Percentiles rank a stretch among this genome's conserved stretches.
Evolutionary conservation across 371 early-diverging fungal species (phyloP).

Genomic region (Saksenaea oblongispora): DNA sequence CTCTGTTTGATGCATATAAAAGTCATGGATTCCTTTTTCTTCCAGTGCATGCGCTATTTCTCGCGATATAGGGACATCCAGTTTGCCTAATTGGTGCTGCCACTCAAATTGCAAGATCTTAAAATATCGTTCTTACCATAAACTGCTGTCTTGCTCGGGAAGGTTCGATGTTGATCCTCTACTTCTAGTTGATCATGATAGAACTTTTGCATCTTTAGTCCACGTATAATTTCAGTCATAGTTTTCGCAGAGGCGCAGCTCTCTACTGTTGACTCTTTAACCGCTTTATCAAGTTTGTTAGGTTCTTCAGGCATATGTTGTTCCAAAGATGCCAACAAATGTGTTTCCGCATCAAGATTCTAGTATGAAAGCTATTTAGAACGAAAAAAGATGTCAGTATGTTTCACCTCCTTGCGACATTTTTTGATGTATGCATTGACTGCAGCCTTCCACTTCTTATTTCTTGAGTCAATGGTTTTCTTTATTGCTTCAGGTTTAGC

Average conservation of each 20-base stretch:
- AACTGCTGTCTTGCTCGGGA: constrained; percentile 18
- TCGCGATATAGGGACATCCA: constrained; percentile 16
- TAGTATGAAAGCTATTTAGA: background rate
- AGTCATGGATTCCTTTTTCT: constrained; percentile 33
- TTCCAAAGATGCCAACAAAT: constrained; percentile 9
- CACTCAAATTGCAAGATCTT: background rate
- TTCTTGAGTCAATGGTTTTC: constrained; percentile 30
- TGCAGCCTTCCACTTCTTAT: constrained; percentile 24
- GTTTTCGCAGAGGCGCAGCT: background rate
- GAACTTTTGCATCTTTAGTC: constrained; percentile 23
- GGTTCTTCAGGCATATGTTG: constrained; percentile 15
- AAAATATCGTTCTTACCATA: constrained; percentile 18
- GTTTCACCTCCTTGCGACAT: constrained; percentile 28
- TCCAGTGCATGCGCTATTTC: constrained; percentile 30
- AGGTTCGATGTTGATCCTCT: constrained; percentile 10
- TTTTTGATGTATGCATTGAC: constrained; percentile 17
- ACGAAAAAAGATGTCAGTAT: background rate
- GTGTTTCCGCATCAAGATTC: constrained; percentile 16
- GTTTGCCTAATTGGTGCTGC: constrained; percentile 10
- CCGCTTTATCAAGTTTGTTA: background rate
- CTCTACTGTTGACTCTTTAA: background rate
- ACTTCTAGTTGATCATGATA: constrained; percentile 33
- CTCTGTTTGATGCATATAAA: constrained; percentile 73
- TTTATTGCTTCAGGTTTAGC: constrained; percentile 34
- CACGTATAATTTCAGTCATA: constrained; percentile 18